Evolutionary conservation across 495 filamentous ascomycete genomes (phyloP).

Genomic region (Aspergillus coremiiformis): DNA sequence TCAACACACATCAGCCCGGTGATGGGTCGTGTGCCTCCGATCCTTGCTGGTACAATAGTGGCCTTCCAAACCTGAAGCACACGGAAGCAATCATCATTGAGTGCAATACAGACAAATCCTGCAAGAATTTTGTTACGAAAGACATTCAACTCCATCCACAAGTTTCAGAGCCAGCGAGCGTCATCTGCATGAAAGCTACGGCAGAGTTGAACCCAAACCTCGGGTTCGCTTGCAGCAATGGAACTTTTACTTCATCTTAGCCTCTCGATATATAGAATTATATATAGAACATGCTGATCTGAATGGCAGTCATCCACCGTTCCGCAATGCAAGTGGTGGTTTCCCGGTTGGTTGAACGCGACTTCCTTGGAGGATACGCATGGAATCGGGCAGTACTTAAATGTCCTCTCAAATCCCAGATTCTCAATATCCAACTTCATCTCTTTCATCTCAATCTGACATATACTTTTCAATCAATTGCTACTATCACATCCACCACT

Average conservation of each 20-base stretch:
- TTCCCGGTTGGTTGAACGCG: neutral
- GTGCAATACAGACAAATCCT: slow-evolving; percentile 31
- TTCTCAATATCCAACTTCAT: neutral
- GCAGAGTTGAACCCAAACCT: slow-evolving; percentile 27
- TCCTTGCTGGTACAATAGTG: slow-evolving; percentile 36
- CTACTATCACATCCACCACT: neutral
- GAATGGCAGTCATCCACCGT: too few relatives aligned
- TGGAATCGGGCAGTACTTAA: neutral
- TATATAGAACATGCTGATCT: too few relatives aligned
- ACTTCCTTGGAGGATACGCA: neutral
- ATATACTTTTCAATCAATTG: neutral
- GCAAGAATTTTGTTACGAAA: slow-evolving; percentile 24
- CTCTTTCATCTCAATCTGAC: neutral
- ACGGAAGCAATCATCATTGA: slow-evolving; percentile 34
- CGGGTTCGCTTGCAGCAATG: slow-evolving; percentile 31
- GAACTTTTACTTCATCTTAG: slow-evolving; percentile 20
- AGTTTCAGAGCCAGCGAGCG: slow-evolving; percentile 20
- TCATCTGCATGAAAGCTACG: slow-evolving; percentile 32
- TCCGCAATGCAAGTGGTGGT: neutral
- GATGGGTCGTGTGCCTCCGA: slow-evolving; percentile 35
- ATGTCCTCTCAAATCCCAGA: neutral
- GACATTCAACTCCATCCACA: slow-evolving; percentile 31
- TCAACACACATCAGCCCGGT: slow-evolving; percentile 31
- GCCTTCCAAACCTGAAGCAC: slow-evolving; percentile 28
- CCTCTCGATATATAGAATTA: neutral